Base-by-base conservation (phyloP, 179 eudicot species). In the Sideroxylon spinosum region DNA sequence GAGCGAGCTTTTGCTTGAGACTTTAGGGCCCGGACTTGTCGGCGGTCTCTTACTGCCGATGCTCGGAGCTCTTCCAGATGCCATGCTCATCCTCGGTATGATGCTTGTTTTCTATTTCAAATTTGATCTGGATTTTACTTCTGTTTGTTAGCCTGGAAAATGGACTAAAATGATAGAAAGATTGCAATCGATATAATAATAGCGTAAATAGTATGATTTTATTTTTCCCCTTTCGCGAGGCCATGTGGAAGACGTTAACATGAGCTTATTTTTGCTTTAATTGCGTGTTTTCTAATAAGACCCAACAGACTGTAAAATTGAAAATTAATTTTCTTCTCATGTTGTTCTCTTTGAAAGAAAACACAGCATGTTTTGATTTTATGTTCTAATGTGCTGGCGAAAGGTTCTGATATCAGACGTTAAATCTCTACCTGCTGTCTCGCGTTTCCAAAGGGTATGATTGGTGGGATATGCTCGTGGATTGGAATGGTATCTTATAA, bases 51-150 rank as follows among this genome's bases (percentile, higher is more conserved):
- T 93, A n/a, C 88, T 93, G 37, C 97, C 97, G 20, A 61, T 90
- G 14, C 94, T 93, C 56, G 97, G 97, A 17, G 97, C 97, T 79
- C 88, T 93, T 61, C 97, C 97, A n/a, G 97, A 91, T 84, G 96
- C 97, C 62, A 86, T 93, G 88, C 94, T 93, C 72, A 91, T 93
- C 75, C 88, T 93, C 17, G 97, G 97, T 93, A 91, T 50, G 55
- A 23, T 48, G n/a, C 13, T 14, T 19, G 3, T 29, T 68, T 48
- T 17, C 25, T 12, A 20, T 68, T 20, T 63, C 23, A 17, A 53
- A 37, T 61, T 59, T 16, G 23, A n/a, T 46, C 28, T 48, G 23
- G 71, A 37, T 68, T 68, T 68, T 60, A 3, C 22, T 61, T 44
- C 32, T 59, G 28, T 74, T 60, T 32, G 76, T 49, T 11, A 19